Conservation (phyloP, 371 early-diverging fungal genomes). For the Lichtheimia corymbifera region DNA sequence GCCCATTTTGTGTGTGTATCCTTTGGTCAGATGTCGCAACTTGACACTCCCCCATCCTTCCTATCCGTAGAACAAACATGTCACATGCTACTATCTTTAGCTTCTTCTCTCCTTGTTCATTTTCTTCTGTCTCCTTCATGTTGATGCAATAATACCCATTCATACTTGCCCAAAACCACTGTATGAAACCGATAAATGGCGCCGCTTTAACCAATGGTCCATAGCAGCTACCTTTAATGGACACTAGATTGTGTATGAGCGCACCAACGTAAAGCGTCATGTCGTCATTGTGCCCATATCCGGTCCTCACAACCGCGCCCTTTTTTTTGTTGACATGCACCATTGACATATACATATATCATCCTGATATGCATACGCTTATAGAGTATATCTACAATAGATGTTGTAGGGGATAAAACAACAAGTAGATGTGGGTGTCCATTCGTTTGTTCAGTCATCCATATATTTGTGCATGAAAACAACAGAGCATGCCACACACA, state of each 20-base stretch:
- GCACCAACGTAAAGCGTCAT: background rate
- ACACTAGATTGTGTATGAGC: too few relatives aligned
- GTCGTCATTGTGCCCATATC: slow-evolving; percentile 2
- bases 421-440: background rate
- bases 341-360: background rate
- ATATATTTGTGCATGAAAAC: background rate
- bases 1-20: background rate
- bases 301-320: background rate
- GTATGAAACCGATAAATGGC: background rate
- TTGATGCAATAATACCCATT: background rate
- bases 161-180: background rate
- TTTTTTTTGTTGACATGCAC: slow-evolving; percentile 1
- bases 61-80: slow-evolving; percentile 1
- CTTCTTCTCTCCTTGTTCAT: background rate
- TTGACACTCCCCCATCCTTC: background rate
- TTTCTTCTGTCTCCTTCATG: background rate
- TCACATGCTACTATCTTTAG: slow-evolving; percentile 4
- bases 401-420: background rate
- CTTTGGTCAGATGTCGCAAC: background rate
- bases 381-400: background rate
- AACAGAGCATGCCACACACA: background rate
- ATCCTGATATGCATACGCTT: background rate
- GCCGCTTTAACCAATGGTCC: too few relatives aligned
- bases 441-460: background rate
- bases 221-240: background rate